Conservation (phyloP, 1,284 basidiomycete species). For the Cutaneotrichosporon sp. region DNA sequence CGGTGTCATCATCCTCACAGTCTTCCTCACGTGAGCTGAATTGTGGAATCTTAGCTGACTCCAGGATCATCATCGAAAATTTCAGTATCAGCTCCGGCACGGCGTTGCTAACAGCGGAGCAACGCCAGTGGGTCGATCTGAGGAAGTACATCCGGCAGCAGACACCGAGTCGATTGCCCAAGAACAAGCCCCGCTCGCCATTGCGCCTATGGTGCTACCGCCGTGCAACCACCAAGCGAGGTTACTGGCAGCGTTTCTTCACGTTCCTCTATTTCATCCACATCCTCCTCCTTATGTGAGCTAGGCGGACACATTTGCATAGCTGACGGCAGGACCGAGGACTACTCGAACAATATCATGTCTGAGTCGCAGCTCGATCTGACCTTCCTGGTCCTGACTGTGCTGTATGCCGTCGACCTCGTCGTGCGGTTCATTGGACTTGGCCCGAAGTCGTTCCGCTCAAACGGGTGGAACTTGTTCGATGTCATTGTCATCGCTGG, state of each 20-base stretch:
- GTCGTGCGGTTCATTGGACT: constrained; percentile 73
- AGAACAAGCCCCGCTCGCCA: constrained; percentile 21
- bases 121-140: constrained; percentile 92
- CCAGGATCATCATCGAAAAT: constrained; percentile 84
- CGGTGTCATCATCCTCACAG: constrained; percentile 79
- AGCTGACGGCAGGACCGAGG: constrained; percentile 64
- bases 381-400: constrained; percentile 70
- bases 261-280: constrained; percentile 79
- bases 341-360: constrained; percentile 58
- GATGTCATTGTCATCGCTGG: constrained; percentile 79
- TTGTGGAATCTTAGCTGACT: not conserved
- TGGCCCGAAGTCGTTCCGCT: constrained; percentile 74
- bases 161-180: constrained; percentile 63
- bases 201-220: constrained; percentile 86
- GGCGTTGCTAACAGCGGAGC: constrained; percentile 78
- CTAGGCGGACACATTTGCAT: constrained; percentile 11
- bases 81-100: constrained; percentile 80
- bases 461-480: constrained; percentile 90
- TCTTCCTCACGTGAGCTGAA: constrained; percentile 70
- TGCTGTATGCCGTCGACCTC: constrained; percentile 75
- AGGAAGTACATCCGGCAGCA: constrained; percentile 84
- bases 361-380: constrained; percentile 65
- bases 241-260: constrained; percentile 86
- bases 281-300: constrained; percentile 77
- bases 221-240: constrained; percentile 82